These are phyloP conservation scores for Agrostemma githago DNA, from an alignment of 148 eudicot genomes.

Conservation along the genomic window DNA sequence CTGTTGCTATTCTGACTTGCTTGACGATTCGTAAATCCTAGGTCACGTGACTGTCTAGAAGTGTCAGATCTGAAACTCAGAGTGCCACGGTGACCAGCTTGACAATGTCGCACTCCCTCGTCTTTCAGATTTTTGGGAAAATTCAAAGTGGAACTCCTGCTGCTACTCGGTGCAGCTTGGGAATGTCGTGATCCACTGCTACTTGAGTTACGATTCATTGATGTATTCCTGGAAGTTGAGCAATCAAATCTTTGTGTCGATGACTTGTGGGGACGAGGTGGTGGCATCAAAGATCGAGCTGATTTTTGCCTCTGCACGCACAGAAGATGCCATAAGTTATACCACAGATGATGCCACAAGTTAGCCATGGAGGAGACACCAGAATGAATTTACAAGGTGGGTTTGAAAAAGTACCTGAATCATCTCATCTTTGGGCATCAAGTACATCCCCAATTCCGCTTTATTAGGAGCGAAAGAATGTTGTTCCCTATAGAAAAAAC, in stretches of 20 bases:
- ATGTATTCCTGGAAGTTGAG: conserved; percentile 44
- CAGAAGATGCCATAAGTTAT: conserved; percentile 5
- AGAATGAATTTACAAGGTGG: background rate
- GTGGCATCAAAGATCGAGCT: conserved; percentile 84
- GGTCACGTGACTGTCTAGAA: conserved; percentile 30
- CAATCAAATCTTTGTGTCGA: conserved; percentile 31
- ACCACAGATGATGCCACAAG: background rate
- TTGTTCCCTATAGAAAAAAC: conserved; percentile 63
- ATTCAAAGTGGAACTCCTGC: background rate
- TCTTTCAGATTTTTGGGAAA: background rate
- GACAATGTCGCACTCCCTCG: conserved; percentile 42
- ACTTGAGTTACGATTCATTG: conserved; percentile 28
- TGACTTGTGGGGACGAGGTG: conserved; percentile 68
- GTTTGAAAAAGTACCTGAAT: conserved; percentile 55
- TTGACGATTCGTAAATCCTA: background rate
- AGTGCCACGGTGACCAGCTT: conserved; percentile 60
- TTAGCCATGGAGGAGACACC: background rate
- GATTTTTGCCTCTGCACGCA: conserved; percentile 55
- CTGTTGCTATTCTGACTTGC: background rate
- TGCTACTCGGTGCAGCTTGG: conserved; percentile 11
- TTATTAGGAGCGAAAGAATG: conserved; percentile 85
- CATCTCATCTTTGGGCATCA: conserved; percentile 60
- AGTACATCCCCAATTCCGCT: conserved; percentile 72
- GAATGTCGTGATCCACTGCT: background rate
- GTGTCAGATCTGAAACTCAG: conserved; percentile 80